Evolutionary conservation across 805 yeast species (phyloP), one percentile per base, ranked within the genome.

Genomic region (Spencermartinsiella europaea): DNA sequence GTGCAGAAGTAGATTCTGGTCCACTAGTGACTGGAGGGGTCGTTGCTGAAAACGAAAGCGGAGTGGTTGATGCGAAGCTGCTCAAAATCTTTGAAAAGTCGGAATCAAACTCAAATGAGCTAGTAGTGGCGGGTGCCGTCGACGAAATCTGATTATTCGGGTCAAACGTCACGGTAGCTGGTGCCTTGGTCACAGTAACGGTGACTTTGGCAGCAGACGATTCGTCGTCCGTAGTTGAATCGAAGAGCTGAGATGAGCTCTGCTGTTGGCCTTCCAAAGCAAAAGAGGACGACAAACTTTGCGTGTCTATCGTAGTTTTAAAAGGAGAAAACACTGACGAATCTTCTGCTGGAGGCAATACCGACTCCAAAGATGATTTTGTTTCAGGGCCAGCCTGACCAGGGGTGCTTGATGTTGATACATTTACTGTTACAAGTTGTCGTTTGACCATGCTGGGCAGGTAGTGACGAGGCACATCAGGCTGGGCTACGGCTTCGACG

Each of bases 81-180:
- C 39, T 44, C 33, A 53, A 36, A 34, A 54, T 28, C 10, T 47
- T 51, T 5, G 58, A 48, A 36, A 50, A 54, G 12, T 51, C 56
- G 21, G 58, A 52, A 19, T 48, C 47, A 19, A 54, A 46, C 28
- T 48, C 56, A 17, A 51, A 47, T 33, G 43, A 20, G 31, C 52
- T 51, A 15, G 44, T 22, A 7, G 45, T 25, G 33, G 27, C 28
- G 20, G 37, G 21, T n/a, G 49, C 19, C 10, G 41, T n/a, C 4
- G 46, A 21, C 27, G 10, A 14, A 16, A 33, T 20, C 38, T 15
- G 44, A n/a, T n/a, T n/a, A n/a, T n/a, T n/a, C n/a, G 27, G 21
- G 21, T 3, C 25, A 12, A 16, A 5, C 7, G 37, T 14, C n/a
- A 34, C 8, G 25, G 21, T 20, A 14, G 21, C 25, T 20, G n/a